Base-by-base conservation (phyloP, 768 basidiomycete species). In the Phaffia tasmanica region DNA sequence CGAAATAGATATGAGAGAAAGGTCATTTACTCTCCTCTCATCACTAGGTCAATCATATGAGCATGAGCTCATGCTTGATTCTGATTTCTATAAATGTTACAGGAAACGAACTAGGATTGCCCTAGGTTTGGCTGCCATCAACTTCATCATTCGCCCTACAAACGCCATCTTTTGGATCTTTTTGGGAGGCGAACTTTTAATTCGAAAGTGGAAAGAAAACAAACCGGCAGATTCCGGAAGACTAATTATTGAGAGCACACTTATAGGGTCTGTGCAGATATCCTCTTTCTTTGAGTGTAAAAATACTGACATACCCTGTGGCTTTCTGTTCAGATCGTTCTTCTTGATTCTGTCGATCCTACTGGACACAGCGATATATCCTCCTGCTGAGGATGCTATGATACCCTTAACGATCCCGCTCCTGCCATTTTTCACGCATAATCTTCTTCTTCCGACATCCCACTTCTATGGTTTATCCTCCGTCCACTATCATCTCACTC, bases 401-500 rank as follows among this genome's bases (percentile, higher is more conserved):
- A 27, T 53, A 14, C 62, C 50, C 0, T 90, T 88, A 78, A 86
- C 84, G 3, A 79, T 90, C 70, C 91, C 92, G 0, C 82, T 87
- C 1, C 74, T 87, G 50, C 89, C 89, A 71, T 99, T 99, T 76
- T 74, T 94, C 30, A 76, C 80, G 29, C 85, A 86, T 57, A 99
- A 99, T 73, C 75, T 91, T 16, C 86, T 92, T 4, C 80, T 83
- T 2, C 72, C 74, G 48, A 83, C 97, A 46, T 94, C 95, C 0
- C 78, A 86, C n/a, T 95, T 95, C 77, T 99, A 97, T 73, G 95
- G 95, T 23, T 78, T 81, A 2, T 89, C 83, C 71, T 77, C 87
- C 6, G 88, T 85, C 84, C 88, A 95, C 73, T 98, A 88, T 74
- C 97, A 99, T 73, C 68, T 95, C 50, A 81, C 82, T 0, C 93